Percentiles rank a stretch among this genome's conserved stretches.
phyloP scores from a whole-genome alignment of 352 stramenopile genomes.

The Elongisporangium prolatum region DNA sequence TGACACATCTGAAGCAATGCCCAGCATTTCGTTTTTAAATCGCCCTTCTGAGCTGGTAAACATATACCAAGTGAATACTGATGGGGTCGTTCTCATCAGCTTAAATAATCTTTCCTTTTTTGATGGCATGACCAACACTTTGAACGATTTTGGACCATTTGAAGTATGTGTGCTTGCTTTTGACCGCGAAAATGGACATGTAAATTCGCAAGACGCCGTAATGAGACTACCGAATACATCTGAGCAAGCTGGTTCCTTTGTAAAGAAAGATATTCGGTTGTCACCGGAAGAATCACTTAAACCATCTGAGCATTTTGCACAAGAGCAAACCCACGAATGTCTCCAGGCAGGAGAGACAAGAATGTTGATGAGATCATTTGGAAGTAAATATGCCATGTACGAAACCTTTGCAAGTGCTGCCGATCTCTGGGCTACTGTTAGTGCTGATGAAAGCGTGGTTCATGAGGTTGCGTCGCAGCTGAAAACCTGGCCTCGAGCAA shows the following conservation, averaged over 20 bases:
- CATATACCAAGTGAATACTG: slow-evolving; percentile 10
- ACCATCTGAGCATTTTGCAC: slow-evolving; percentile 27
- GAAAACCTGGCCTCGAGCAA: slow-evolving; percentile 23
- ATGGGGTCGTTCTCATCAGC: slow-evolving; percentile 15
- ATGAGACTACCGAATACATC: slow-evolving; percentile 9
- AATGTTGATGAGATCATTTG: slow-evolving; percentile 19
- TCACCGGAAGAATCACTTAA: slow-evolving; percentile 17
- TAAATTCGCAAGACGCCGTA: slow-evolving; percentile 17
- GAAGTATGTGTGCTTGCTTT: slow-evolving; percentile 30
- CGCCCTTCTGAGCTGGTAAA: slow-evolving; percentile 16
- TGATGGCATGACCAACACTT: slow-evolving; percentile 5
- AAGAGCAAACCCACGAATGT: slow-evolving; percentile 28
- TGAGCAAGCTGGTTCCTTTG: slow-evolving; percentile 4
- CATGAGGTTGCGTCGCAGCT: slow-evolving; percentile 22
- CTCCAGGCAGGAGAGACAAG: slow-evolving; percentile 17
- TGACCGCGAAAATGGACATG: slow-evolving; percentile 14
- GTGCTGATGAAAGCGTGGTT: slow-evolving; percentile 10
- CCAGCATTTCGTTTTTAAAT: slow-evolving; percentile 30
- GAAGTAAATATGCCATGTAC: slow-evolving; percentile 40
- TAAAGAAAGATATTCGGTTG: slow-evolving; percentile 26
- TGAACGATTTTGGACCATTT: slow-evolving; percentile 16
- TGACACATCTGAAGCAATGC: not conserved
- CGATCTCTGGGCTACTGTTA: slow-evolving; percentile 22
- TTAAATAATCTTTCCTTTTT: slow-evolving; percentile 9
- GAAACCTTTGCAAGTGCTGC: slow-evolving; percentile 24